These are phyloP conservation scores for Leptomonas pyrrhocoris DNA, from an alignment of 208 protist genomes.

Conservation along the genomic window DNA sequence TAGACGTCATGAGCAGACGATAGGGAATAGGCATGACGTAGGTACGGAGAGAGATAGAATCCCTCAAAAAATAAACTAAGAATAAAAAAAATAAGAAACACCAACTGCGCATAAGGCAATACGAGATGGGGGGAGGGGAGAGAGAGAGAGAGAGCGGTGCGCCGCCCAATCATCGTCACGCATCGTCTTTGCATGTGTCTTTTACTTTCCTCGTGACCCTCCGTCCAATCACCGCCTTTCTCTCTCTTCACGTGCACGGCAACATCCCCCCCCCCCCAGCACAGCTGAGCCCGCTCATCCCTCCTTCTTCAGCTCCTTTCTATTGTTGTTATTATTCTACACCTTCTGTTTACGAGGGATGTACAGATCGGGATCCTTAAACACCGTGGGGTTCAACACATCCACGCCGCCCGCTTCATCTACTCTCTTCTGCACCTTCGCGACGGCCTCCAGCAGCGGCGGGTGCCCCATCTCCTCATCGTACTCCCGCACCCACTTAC, in stretches of 20 bases:
- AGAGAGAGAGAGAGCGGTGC: background rate
- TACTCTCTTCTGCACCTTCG: slow-evolving; percentile 54
- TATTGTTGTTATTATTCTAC: background rate
- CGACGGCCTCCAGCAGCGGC: slow-evolving; percentile 81
- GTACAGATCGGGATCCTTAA: slow-evolving; percentile 86
- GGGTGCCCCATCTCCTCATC: slow-evolving; percentile 83
- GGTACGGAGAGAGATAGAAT: background rate
- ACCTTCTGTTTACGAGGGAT: slow-evolving; percentile 41
- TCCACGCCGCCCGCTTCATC: slow-evolving; percentile 76
- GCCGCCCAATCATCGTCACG: no score
- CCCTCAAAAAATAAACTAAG: background rate
- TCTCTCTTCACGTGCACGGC: background rate
- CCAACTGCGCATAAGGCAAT: background rate
- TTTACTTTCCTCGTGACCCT: no score
- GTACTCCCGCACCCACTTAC: slow-evolving; percentile 72
- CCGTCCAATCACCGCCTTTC: no score
- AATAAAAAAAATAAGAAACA: background rate
- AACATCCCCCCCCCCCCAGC: no score
- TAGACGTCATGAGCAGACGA: no score
- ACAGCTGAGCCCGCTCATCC: no score
- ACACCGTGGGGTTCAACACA: slow-evolving; percentile 81
- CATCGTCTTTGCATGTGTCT: no score
- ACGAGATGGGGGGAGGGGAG: no score
- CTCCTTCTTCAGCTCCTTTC: background rate
- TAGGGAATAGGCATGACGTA: no score